Conservation (phyloP, 2,329 filamentous ascomycete species). For the Magnaporthiopsis incrustans region DNA sequence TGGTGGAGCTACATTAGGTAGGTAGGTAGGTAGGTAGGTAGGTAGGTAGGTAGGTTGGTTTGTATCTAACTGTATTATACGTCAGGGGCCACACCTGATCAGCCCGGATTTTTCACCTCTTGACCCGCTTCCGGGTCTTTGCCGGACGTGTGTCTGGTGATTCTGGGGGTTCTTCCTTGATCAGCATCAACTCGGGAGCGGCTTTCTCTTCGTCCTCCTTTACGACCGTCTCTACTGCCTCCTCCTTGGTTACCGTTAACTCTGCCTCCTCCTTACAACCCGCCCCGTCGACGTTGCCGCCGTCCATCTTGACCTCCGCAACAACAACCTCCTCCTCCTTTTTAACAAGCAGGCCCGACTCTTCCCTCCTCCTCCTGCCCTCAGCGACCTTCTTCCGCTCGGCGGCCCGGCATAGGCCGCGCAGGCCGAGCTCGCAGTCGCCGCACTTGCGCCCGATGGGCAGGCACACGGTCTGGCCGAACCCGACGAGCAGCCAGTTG, state of each 20-base stretch:
- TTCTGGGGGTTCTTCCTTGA: constrained; percentile 3
- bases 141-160: not conserved
- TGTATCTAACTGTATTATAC: too few species aligned
- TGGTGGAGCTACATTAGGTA: too few species aligned
- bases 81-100: too few species aligned
- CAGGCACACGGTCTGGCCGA: constrained; percentile 80
- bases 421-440: constrained; percentile 71
- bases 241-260: constrained; percentile 18
- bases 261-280: constrained; percentile 18
- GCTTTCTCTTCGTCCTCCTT: constrained; percentile 21
- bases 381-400: constrained; percentile 55
- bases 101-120: not conserved
- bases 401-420: constrained; percentile 68
- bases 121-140: not conserved
- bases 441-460: constrained; percentile 76
- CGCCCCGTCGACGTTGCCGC: not conserved
- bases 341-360: constrained; percentile 14
- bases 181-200: not conserved
- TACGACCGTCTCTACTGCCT: constrained; percentile 15
- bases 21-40: too few species aligned
- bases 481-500: constrained; percentile 78
- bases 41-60: too few species aligned
- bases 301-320: not conserved
- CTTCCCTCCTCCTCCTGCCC: constrained; percentile 43
- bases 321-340: constrained; percentile 13